Evolutionary conservation across 2,329 filamentous ascomycete species (phyloP), one percentile per base, ranked within the genome.

Genomic region (Monosporascus sp.): DNA sequence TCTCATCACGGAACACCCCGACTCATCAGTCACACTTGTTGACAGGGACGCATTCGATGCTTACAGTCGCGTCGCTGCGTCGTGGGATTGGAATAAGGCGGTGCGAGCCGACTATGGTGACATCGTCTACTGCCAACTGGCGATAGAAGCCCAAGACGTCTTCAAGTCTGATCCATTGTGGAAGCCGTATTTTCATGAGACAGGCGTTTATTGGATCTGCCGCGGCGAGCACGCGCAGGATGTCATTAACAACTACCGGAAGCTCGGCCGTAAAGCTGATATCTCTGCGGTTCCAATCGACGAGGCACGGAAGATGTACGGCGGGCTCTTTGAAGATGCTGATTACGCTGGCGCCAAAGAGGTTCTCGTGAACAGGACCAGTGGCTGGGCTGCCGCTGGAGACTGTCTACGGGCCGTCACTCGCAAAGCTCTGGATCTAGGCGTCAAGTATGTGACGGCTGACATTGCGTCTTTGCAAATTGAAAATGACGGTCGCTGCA

Each of bases 51-150:
- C 74, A 3, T 75, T 71, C 47, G 77, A 80, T 20, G 75, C 77
- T 3, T 70, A 73, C 0, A 68, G 62, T 48, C 70, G 72, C 3
- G 70, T 73, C n/a, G 83, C 83, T 22, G 85, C 85, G 0, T 87
- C 85, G 0, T 84, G 81, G 72, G 85, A 88, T 69, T 82, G 83
- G 76, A 87, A 86, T 71, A 87, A 87, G 67, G 82, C 86, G 41
- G 76, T 87, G n/a, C 81, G 84, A 49, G 81, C 83, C 44, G 84
- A 87, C 65, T 88, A 88, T 69, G 76, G 80, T 53, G 81, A 84
- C 59, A 69, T 79, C 1, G 66, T 83, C 15, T 88, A 88, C 71
- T 82, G 79, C 66, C 67, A 76, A 44, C 73, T 88, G 11, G 85
- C 79, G 0, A 73, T 86, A 20, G 83, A 88, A 68, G 80, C 85